Evolutionary conservation across 768 basidiomycete species (phyloP), one percentile per base, ranked within the genome.

Genomic region (Phallus indusiatus): DNA sequence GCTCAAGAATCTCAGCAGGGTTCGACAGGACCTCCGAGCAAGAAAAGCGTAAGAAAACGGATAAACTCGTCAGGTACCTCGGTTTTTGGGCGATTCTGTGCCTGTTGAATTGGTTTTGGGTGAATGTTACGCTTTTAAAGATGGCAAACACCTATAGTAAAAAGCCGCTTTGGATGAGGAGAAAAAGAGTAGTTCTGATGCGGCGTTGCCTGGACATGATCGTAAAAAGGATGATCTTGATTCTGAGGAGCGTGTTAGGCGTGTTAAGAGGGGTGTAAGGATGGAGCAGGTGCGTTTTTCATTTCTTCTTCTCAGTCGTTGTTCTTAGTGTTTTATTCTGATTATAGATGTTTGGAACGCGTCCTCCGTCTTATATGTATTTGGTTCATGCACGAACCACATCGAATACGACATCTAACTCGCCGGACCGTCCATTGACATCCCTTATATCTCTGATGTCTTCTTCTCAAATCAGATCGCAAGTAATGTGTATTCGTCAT

Each of bases 231-330:
- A n/a, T n/a, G n/a, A n/a, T n/a, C n/a, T n/a, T n/a, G n/a, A n/a
- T n/a, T n/a, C n/a, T n/a, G n/a, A n/a, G n/a, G n/a, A n/a, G n/a
- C n/a, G n/a, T n/a, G n/a, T n/a, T n/a, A n/a, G n/a, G n/a, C n/a
- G n/a, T n/a, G n/a, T n/a, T n/a, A n/a, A n/a, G n/a, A n/a, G n/a
- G n/a, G n/a, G 88, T 37, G 77, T 84, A 67, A 93, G 92, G 72
- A 91, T 93, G 88, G 88, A 91, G 72, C 86, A 87, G 82, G 90
- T 87, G 58, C 28, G 77, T 68, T 46, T n/a, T 11, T 12, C 21
- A 18, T 8, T 20, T 28, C 18, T 20, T 49, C 17, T 53, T n/a
- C 36, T 49, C 28, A 46, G 37, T 42, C 12, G 28, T 51, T 24
- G 33, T 21, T 20, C 49, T 63, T 63, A 56, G 57, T 55, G 50